Evolutionary conservation across 2,329 filamentous ascomycete species (phyloP).

Genomic region (Pyricularia sp.): DNA sequence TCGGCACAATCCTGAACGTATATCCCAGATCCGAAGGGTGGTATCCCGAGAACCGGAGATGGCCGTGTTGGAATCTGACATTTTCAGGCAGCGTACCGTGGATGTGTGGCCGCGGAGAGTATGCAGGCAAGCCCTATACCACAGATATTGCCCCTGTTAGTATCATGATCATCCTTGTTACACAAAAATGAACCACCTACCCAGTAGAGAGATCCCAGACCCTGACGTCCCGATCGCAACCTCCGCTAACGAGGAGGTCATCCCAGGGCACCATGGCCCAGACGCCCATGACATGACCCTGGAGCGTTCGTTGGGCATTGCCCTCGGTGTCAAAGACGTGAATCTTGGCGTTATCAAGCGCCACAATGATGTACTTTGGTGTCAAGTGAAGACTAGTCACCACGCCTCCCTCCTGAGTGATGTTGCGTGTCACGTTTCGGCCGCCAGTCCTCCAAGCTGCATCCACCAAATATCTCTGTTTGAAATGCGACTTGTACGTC

Average conservation of each 20-base stretch:
- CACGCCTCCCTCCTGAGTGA: slow-evolving; percentile 92
- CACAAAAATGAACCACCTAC: slow-evolving; percentile 37
- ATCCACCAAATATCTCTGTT: slow-evolving; percentile 93
- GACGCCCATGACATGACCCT: slow-evolving; percentile 97
- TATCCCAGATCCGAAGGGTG: slow-evolving; percentile 90
- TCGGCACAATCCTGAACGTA: slow-evolving; percentile 75
- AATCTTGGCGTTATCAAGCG: slow-evolving; percentile 95
- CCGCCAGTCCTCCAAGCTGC: slow-evolving; percentile 93
- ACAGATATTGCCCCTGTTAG: neutral
- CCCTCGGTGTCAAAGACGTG: slow-evolving; percentile 95
- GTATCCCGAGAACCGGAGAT: slow-evolving; percentile 96
- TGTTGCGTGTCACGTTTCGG: slow-evolving; percentile 72
- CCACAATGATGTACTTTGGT: slow-evolving; percentile 92
- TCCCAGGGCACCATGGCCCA: slow-evolving; percentile 99
- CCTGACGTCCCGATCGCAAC: slow-evolving; percentile 90
- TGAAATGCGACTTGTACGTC: slow-evolving; percentile 95
- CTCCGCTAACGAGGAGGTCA: slow-evolving; percentile 88
- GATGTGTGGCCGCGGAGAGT: slow-evolving; percentile 91
- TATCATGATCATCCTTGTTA: neutral
- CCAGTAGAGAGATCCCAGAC: slow-evolving; percentile 95
- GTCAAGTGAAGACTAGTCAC: slow-evolving; percentile 94
- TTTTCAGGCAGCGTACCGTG: slow-evolving; percentile 93
- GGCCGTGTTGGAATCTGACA: slow-evolving; percentile 88
- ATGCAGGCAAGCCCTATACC: slow-evolving; percentile 58
- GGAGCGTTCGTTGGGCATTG: slow-evolving; percentile 75